Evolutionary conservation across 805 yeast genomes (phyloP).

Genomic region (Zygosaccharomyces kombuchaensis): DNA sequence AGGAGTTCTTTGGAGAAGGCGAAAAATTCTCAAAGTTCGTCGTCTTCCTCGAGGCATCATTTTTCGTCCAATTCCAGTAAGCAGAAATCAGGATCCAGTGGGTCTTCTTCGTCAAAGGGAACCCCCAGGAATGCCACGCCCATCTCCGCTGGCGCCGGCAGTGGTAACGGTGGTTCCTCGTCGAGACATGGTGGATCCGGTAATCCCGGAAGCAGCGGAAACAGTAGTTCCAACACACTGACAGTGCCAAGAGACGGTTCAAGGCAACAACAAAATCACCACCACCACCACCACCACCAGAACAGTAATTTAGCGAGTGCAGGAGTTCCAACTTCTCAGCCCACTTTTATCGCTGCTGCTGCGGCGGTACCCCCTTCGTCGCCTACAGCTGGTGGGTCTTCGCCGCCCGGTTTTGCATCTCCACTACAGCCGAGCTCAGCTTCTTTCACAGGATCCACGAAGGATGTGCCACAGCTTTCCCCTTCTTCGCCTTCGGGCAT

Average conservation of each 20-base stretch:
- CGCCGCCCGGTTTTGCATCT: slow-evolving; percentile 10
- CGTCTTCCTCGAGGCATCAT: slow-evolving; percentile 11
- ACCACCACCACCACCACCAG: slow-evolving; percentile 1
- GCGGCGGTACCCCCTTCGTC: slow-evolving; percentile 22
- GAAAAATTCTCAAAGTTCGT: slow-evolving; percentile 8
- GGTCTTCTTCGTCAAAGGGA: slow-evolving; percentile 11
- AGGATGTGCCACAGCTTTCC: slow-evolving; percentile 15
- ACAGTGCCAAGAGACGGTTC: slow-evolving; percentile 4
- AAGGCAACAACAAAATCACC: slow-evolving; percentile 1
- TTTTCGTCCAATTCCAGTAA: slow-evolving; percentile 6
- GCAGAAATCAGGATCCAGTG: slow-evolving; percentile 5
- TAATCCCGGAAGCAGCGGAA: not conserved
- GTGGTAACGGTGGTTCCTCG: not conserved
- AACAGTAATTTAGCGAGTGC: not conserved
- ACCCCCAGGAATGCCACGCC: slow-evolving; percentile 12
- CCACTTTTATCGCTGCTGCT: slow-evolving; percentile 29
- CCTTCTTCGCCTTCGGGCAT: slow-evolving; percentile 27
- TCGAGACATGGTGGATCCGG: slow-evolving; percentile 4
- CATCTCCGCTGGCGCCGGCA: slow-evolving; percentile 1
- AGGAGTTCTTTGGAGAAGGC: slow-evolving; percentile 18
- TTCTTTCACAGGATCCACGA: slow-evolving; percentile 13
- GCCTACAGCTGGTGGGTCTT: slow-evolving; percentile 11
- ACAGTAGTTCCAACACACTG: not conserved
- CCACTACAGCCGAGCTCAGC: slow-evolving; percentile 7
- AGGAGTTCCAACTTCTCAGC: slow-evolving; percentile 15